Evolutionary conservation across 495 filamentous ascomycete species (phyloP), one percentile per base, ranked within the genome.

Genomic region (Durotheca rogersii): DNA sequence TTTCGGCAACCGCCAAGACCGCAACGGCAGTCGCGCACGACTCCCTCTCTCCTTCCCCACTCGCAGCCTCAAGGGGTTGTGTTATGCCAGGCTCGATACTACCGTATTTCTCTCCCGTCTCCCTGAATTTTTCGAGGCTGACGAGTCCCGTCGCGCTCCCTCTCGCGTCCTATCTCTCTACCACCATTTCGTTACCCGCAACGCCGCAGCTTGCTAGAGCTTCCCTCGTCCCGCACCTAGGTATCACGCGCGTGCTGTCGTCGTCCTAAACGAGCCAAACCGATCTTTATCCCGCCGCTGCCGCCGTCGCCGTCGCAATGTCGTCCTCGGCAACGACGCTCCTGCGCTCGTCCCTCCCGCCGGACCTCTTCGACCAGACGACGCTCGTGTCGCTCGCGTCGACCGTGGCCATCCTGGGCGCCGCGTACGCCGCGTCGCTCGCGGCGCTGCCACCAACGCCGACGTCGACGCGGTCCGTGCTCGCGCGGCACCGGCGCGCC

Each of bases 331-430:
- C 23, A 27, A 4, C 51, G 32, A 50, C 47, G 9, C 56, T 47
- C 29, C 58, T 43, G 7, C 51, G 46, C 49, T 51, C n/a, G n/a
- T n/a, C 53, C 21, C 61, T 69, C 23, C 66, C 71, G 0, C 66
- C 65, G 0, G 72, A 75, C 45, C 68, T 80, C 20, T 75, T 81
- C 58, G 78, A 81, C 48, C 50, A 59, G 14, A 78, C 77, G 4
- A 82, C 80, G 11, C 58, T 81, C 44, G 49, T 75, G 41, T 82
- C 79, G 12, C 75, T 83, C 34, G 53, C 63, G 37, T 71, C 72
- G 14, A 78, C 76, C 6, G 17, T 80, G 35, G 67, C 67, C 32
- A 73, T 83, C 37, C 66, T 84, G 10, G 45, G 49, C 29, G 53
- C 65, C 41, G 72, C 79, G 21, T 75, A 77, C 56, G 49, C 46